Conservation (phyloP, 108 stramenopile genomes). For the Bacterosira constricta region DNA sequence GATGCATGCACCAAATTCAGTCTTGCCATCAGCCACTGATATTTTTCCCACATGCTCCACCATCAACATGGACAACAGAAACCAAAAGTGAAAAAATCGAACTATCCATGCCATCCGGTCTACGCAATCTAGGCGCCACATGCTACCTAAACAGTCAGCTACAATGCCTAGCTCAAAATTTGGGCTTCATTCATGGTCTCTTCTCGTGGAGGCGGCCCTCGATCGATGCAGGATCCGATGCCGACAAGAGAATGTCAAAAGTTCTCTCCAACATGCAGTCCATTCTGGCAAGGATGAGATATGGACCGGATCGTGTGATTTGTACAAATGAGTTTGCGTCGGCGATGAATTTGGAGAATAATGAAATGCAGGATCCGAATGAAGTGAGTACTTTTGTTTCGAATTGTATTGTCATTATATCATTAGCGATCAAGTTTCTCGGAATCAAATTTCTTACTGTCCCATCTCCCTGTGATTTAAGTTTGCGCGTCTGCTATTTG, state of each 20-base stretch:
- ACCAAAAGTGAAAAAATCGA: constrained; percentile 7
- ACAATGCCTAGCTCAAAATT: constrained; percentile 86
- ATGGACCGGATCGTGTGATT: constrained; percentile 58
- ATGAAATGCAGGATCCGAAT: constrained; percentile 91
- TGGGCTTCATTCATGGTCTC: constrained; percentile 72
- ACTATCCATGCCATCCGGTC: constrained; percentile 69
- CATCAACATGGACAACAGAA: background rate
- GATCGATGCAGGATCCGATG: background rate
- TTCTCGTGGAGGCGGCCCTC: constrained; percentile 61
- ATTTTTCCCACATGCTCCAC: background rate
- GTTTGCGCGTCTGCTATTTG: constrained; percentile 84
- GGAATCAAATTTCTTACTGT: background rate
- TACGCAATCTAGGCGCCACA: constrained; percentile 86
- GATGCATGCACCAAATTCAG: background rate
- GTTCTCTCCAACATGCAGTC: constrained; percentile 67
- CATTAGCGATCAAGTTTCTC: background rate
- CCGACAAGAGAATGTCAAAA: constrained; percentile 53
- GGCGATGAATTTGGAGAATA: constrained; percentile 71
- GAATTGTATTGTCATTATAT: no score
- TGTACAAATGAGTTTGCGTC: constrained; percentile 73
- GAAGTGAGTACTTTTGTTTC: no score
- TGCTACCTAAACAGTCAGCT: constrained; percentile 91
- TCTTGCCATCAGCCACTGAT: constrained; percentile 4
- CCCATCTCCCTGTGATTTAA: constrained; percentile 7
- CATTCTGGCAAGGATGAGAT: constrained; percentile 66